A percentile compares a stretch with the other conserved stretches of the same genome.
These are phyloP conservation scores for Colletotrichum limetticola DNA, from an alignment of 2,329 filamentous ascomycete genomes.

Conservation along the genomic window DNA sequence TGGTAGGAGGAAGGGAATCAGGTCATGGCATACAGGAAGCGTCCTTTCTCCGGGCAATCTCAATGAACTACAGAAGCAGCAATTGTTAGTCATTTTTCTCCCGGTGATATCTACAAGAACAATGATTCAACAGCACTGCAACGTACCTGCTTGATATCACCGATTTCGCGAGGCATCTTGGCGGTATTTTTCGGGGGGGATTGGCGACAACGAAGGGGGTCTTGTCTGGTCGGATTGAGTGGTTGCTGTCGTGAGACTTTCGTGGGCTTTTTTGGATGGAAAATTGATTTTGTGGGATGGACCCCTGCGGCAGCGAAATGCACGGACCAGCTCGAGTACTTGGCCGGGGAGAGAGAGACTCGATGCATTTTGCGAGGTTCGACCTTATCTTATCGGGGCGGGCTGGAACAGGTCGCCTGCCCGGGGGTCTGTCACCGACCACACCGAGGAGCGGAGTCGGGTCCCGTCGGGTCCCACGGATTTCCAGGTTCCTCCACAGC, in stretches of 20 bases:
- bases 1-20: neutral
- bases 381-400: slow-evolving; percentile 16
- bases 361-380: neutral
- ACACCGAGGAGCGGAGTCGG: neutral
- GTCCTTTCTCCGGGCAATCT: slow-evolving; percentile 99
- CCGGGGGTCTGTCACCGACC: slow-evolving; percentile 14
- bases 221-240: slow-evolving; percentile 23
- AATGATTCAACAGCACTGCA: slow-evolving; percentile 1
- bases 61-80: slow-evolving; percentile 81
- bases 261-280: slow-evolving; percentile 35
- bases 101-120: neutral
- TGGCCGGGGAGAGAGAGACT: too few relatives aligned
- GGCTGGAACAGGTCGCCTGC: neutral
- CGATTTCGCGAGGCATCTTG: slow-evolving; percentile 98
- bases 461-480: neutral
- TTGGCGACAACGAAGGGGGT: slow-evolving; percentile 33
- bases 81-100: slow-evolving; percentile 40
- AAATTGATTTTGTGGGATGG: slow-evolving; percentile 38
- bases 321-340: slow-evolving; percentile 23
- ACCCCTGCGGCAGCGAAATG: slow-evolving; percentile 24
- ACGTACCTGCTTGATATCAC: slow-evolving; percentile 90
- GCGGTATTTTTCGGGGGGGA: slow-evolving; percentile 51
- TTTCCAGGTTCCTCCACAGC: neutral
- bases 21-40: slow-evolving; percentile 85
- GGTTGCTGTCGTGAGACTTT: slow-evolving; percentile 28